Evolutionary conservation across 768 basidiomycete species (phyloP), one percentile per base, ranked within the genome.

Genomic region (Filobasidium floriforme): DNA sequence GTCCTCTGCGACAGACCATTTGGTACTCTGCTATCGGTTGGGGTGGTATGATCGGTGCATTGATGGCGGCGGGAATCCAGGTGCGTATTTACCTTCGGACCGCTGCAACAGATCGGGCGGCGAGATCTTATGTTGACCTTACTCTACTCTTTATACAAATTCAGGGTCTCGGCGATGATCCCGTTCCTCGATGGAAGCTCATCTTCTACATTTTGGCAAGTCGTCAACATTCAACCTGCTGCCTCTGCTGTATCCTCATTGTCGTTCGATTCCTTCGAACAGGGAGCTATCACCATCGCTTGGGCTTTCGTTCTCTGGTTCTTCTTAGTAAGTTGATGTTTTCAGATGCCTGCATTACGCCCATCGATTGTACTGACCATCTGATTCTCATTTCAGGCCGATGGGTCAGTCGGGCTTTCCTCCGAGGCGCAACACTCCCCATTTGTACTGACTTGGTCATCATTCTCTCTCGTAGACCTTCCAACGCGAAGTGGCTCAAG

Each of bases 41-140:
- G 70, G 78, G 78, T 37, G 78, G 78, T 10, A 77, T 79, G 75
- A 75, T 79, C 63, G 78, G 78, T 28, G 57, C 72, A 18, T 66
- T 79, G 22, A 77, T 79, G 76, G 78, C 76, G 2, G 78, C 78
- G 15, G 78, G 75, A 51, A 77, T 79, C 67, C 51, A 51, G 2
- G 37, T 43, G 41, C 44, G 44, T 12, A 7, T 61, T 19, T 18
- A 4, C 5, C 1, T 43, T 65, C 18, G 32, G n/a, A 3, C 57
- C 63, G 40, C 22, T 19, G 9, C 57, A 59, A 3, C 32, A 3
- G 32, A 37, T 37, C 32, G n/a, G n/a, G 9, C 32, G 9, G 3
- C 57, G 57, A 59, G 57, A 19, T 26, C 57, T 26, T 4, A 22
- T 29, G 5, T 29, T 37, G 57, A 68, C 12, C 4, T 51, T 19